Evolutionary conservation across 305 asterid genomes (phyloP).

Genomic region (Fraxinus velutina): DNA sequence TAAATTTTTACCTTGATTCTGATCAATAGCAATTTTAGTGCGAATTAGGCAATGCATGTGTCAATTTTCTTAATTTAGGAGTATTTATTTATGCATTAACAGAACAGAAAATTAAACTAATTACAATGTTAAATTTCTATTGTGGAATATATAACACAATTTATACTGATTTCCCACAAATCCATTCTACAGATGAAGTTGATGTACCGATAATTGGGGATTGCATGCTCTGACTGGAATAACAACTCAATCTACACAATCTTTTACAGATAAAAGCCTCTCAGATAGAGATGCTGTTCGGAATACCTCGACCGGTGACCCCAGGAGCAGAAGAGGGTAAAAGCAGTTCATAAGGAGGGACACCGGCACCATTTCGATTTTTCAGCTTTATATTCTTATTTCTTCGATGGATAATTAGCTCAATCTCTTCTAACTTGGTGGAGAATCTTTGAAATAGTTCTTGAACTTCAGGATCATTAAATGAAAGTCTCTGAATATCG

Average conservation of each 20-base stretch:
- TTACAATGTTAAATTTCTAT: not conserved
- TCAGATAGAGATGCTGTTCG: constrained; percentile 75
- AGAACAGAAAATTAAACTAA: not conserved
- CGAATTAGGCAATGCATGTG: not conserved
- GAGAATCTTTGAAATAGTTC: constrained; percentile 47
- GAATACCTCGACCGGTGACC: constrained; percentile 81
- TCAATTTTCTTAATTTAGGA: not conserved
- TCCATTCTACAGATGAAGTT: not conserved
- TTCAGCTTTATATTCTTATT: constrained; percentile 48
- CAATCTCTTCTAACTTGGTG: constrained; percentile 55
- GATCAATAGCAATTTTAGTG: not conserved
- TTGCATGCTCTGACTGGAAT: not conserved
- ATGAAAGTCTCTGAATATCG: constrained; percentile 48
- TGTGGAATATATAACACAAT: not conserved
- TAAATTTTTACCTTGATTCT: not conserved
- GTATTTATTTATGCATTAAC: not conserved
- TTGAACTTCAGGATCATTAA: constrained; percentile 54
- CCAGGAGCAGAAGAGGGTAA: constrained; percentile 70
- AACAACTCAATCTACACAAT: not conserved
- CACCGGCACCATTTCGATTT: constrained; percentile 69
- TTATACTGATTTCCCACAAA: not conserved
- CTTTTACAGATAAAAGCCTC: not conserved
- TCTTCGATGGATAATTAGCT: constrained; percentile 50
- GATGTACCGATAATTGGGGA: not conserved
- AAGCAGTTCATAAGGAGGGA: constrained; percentile 74